Evolutionary conservation across 176 grass and related monocot genomes (phyloP), one percentile per base, ranked within the genome.

Genomic region (Oryza nivara): DNA sequence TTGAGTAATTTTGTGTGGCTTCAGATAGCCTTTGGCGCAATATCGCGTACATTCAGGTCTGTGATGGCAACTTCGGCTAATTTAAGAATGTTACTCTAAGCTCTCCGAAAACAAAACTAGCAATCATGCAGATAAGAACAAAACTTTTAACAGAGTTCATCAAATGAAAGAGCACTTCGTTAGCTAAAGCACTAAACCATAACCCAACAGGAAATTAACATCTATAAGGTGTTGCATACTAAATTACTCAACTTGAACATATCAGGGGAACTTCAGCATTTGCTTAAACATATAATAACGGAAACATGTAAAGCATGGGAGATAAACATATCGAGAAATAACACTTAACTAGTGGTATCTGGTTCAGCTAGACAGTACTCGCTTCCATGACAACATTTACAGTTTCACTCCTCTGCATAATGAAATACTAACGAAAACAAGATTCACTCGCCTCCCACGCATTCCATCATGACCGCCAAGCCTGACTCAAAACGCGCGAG

Each of bases 401-500:
- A 10, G 28, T 30, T 32, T 9, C 48, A 10, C 20, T 6, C 54
- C 28, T n/a, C 40, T 25, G 32, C 43, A 17, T n/a, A 19, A 15
- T 43, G 76, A 34, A 8, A 73, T n/a, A 40, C 38, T 40, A 19
- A 67, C 16, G 64, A 51, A 49, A 7, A 56, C n/a, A 64, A 51
- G 40, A 49, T 13, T 22, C 28, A 4, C 9, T 2, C 25, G 2
- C 41, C 64, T 48, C 6, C 8, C 28, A 30, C 2, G 49, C 73
- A 70, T 82, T 87, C 3, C 35, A 81, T 32, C 46, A 72, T 12
- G 64, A 80, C 69, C 82, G 10, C 0, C 22, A 16, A 16, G 11
- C 38, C 3, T 51, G 47, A 1, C 13, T 15, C 13, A n/a, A 49
- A 64, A 48, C n/a, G 3, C 41, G 60, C 12, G 52, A 49, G 43